phyloP scores from a whole-genome alignment of 2,329 filamentous ascomycete genomes.

The Colletotrichum euphorbiae region DNA sequence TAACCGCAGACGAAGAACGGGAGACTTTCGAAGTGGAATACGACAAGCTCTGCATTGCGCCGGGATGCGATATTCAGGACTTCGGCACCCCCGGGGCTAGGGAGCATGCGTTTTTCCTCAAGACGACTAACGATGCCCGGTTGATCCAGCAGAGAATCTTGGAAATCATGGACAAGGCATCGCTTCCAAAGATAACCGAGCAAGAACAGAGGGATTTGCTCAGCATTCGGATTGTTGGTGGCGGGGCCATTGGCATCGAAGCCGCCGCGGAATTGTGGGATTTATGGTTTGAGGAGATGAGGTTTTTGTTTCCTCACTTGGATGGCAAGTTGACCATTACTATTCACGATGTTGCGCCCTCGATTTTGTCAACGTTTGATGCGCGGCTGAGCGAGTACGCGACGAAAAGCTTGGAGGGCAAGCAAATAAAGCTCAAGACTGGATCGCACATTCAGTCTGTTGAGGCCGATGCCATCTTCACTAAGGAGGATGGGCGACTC shows the following conservation, averaged over 20 bases:
- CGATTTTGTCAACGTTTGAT: conserved; percentile 96
- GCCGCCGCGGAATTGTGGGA: conserved; percentile 98
- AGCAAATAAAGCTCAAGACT: conserved; percentile 15
- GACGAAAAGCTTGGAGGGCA: conserved; percentile 22
- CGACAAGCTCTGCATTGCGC: conserved; percentile 97
- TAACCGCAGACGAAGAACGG: conserved; percentile 79
- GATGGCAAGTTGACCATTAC: conserved; percentile 96
- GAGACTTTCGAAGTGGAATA: conserved; percentile 88
- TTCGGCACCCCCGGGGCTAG: conserved; percentile 97
- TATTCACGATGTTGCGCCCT: conserved; percentile 95
- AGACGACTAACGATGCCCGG: conserved; percentile 97
- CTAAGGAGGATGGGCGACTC: conserved; percentile 86
- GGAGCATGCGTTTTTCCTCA: conserved; percentile 96
- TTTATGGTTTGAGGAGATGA: conserved; percentile 98
- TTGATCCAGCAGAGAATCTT: conserved; percentile 98
- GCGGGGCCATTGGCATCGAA: conserved; percentile 96
- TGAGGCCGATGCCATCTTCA: conserved; percentile 88
- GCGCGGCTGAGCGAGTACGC: conserved; percentile 99
- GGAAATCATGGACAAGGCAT: conserved; percentile 97
- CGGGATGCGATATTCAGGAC: conserved; percentile 97
- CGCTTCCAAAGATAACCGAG: conserved; percentile 96
- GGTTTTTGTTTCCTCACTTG: conserved; percentile 97
- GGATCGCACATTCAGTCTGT: conserved; percentile 18
- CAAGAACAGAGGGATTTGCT: conserved; percentile 88
- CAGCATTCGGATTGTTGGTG: conserved; percentile 96